Base-by-base conservation (phyloP, 2,329 filamentous ascomycete species). In the Aspergillus sp. region DNA sequence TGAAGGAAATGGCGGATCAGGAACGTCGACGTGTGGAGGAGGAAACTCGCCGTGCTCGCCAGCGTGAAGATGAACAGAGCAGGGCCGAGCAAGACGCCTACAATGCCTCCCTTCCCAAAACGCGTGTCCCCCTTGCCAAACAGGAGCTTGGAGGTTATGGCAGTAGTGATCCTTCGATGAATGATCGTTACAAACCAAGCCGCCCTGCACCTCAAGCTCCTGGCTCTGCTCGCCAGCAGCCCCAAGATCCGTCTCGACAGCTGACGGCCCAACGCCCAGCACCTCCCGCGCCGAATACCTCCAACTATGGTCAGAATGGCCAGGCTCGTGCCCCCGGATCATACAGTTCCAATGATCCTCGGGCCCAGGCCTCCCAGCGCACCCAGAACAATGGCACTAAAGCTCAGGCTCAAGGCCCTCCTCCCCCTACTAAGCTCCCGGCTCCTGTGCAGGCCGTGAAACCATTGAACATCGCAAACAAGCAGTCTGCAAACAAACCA, bases 91-190 rank as follows among this genome's bases (percentile, higher is more conserved):
- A 88, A 54, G 90, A 93, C 61, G 88, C 83, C 12, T 96, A 95
- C 68, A 95, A 97, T 65, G 86, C 88, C 31, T 89, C 88, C 26
- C 71, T 96, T 47, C 91, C 90, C 29, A 86, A 95, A 73, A 83
- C 78, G 50, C 88, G 88, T 62, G 71, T 83, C 8, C 88, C 88
- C 2, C 60, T 93, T 52, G 90, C 90, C 29, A 88, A 97, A 65
- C 90, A 96, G 68, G 93, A 97, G 66, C 72, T 97, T 54, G 88
- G 88, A 45, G 83, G 84, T 29, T 86, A 81, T 49, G 76, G 80
- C 33, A 74, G 76, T 48, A 70, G 74, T 36, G 74, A 74, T 46
- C 66, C 72, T 55, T 66, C 75, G n/a, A 56, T 54, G 48, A 60
- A 65, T 46, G 64, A 56, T 46, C 81, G 89, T 49, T 97, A 90